phyloP scores from a whole-genome alignment of 495 filamentous ascomycete genomes.

The Elasticomyces elasticus region DNA sequence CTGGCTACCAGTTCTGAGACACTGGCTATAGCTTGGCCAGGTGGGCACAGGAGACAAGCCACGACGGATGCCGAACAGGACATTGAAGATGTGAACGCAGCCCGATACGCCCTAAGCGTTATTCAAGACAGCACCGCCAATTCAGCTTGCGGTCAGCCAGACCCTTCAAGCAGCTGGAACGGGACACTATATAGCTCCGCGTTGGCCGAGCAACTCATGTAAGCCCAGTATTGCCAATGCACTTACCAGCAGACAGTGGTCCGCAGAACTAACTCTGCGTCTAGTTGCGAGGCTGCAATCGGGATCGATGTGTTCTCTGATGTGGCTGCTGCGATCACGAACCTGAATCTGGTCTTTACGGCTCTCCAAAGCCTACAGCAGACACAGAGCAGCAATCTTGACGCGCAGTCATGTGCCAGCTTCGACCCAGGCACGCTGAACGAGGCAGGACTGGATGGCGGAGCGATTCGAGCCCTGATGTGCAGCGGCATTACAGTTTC shows the following conservation, averaged over 20 bases:
- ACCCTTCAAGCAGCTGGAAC: neutral
- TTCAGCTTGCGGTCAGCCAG: neutral
- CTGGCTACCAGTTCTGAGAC: neutral
- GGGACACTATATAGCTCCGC: neutral
- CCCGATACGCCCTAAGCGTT: constrained; percentile 1
- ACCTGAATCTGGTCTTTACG: neutral
- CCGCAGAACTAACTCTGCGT: neutral
- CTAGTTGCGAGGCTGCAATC: constrained; percentile 6
- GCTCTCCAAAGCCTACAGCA: neutral
- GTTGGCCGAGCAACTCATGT: constrained; percentile 7
- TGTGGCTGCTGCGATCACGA: neutral
- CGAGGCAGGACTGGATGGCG: neutral
- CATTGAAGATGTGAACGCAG: constrained; percentile 1
- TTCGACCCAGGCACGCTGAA: neutral
- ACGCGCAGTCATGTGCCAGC: neutral
- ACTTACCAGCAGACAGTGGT: neutral
- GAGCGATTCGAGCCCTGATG: neutral
- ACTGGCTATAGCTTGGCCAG: neutral
- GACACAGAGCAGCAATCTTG: neutral
- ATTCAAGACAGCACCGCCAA: neutral
- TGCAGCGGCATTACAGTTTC: neutral
- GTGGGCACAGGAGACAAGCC: neutral
- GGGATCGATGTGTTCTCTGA: constrained; percentile 10
- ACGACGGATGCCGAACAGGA: neutral
- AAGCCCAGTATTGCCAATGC: neutral